Evolutionary conservation across 129 eudicot genomes (phyloP).

Genomic region (Lactuca sativa): DNA sequence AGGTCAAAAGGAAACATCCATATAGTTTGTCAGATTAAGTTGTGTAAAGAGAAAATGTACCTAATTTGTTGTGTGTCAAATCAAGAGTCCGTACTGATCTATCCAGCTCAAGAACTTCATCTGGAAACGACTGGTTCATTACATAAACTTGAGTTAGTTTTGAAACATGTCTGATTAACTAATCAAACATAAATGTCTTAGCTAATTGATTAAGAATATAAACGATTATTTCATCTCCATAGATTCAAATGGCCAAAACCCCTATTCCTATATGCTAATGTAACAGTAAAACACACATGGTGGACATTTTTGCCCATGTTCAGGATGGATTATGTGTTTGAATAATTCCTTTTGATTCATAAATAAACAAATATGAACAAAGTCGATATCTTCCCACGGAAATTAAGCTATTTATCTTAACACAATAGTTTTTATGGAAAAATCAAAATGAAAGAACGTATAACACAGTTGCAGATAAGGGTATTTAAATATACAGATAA

Average conservation of each 20-base stretch:
- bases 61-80: slow-evolving; percentile 66
- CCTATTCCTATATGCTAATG: background rate
- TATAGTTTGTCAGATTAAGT: too few species aligned
- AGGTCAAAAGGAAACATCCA: too few species aligned
- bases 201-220: background rate
- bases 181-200: background rate
- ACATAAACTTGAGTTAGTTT: background rate
- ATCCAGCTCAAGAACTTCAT: slow-evolving; percentile 77
- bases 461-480: background rate
- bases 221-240: background rate
- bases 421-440: background rate
- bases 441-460: background rate
- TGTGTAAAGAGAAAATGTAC: slow-evolving; percentile 30
- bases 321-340: background rate
- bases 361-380: background rate
- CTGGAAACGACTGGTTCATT: slow-evolving; percentile 70
- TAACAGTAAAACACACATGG: slow-evolving; percentile 14
- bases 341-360: background rate
- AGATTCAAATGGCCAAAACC: background rate
- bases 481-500: too few species aligned
- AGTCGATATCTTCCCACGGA: background rate
- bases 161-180: background rate
- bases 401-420: background rate
- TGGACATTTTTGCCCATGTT: background rate
- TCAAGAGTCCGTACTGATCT: slow-evolving; percentile 75